Evolutionary conservation across 176 grass and related monocot genomes (phyloP).

Genomic region (Musa schizocarpa): DNA sequence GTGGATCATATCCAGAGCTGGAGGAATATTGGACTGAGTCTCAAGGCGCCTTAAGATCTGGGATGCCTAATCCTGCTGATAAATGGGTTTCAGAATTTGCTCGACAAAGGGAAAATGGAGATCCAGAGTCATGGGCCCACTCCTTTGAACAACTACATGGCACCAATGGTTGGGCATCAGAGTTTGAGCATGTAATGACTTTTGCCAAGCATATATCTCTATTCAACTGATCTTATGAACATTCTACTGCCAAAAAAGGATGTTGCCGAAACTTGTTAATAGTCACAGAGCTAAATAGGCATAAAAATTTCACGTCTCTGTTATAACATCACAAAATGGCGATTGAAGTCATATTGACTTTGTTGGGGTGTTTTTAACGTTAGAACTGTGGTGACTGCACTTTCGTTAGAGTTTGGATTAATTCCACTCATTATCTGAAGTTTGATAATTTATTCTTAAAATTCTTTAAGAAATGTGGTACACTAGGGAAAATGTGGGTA

Average conservation of each 20-base stretch:
- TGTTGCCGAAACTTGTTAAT: background rate
- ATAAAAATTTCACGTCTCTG: background rate
- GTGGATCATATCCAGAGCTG: slow-evolving; percentile 62
- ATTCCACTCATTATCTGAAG: too few relatives aligned
- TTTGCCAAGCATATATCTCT: slow-evolving; percentile 1
- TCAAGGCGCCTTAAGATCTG: slow-evolving; percentile 48
- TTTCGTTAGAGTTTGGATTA: too few relatives aligned
- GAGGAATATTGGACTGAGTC: slow-evolving; percentile 96
- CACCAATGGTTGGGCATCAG: slow-evolving; percentile 92
- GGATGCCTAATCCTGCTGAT: slow-evolving; percentile 71
- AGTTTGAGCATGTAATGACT: slow-evolving; percentile 78
- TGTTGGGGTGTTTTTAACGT: too few relatives aligned
- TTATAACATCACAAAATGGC: background rate
- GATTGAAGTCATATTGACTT: too few relatives aligned
- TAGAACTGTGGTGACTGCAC: too few relatives aligned
- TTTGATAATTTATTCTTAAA: too few relatives aligned
- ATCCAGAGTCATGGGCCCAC: slow-evolving; percentile 73
- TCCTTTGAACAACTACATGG: slow-evolving; percentile 93
- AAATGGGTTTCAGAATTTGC: slow-evolving; percentile 82
- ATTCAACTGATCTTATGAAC: background rate
- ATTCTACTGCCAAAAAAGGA: background rate
- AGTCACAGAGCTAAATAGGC: background rate
- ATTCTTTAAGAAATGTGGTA: too few relatives aligned
- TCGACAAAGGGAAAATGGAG: slow-evolving; percentile 51
- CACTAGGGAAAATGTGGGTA: too few relatives aligned